Evolutionary conservation across 306 rosid genomes (phyloP).

Genomic region (Trifolium dubium): DNA sequence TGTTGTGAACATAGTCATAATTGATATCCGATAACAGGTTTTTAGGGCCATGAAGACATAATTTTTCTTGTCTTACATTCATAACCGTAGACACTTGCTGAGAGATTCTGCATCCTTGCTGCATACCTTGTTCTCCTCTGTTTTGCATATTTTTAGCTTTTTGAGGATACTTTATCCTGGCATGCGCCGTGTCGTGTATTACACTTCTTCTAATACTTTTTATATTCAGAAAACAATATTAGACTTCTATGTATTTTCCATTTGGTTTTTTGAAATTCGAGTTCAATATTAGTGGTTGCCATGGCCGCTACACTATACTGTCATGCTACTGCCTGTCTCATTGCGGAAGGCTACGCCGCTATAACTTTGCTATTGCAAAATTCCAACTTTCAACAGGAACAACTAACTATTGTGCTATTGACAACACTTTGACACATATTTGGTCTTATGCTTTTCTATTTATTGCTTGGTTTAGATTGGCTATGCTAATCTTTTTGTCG

Average conservation of each 20-base stretch:
- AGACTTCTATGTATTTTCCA: not conserved
- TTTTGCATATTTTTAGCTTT: not conserved
- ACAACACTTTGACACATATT: not conserved
- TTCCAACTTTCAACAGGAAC: too few relatives aligned
- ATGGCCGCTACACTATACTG: not conserved
- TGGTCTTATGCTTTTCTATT: slow-evolving; percentile 3
- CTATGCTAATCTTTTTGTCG: slow-evolving; percentile 4
- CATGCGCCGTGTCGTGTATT: not conserved
- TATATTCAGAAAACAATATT: not conserved
- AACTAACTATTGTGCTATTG: not conserved
- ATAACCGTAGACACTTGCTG: not conserved
- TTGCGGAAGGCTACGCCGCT: not conserved
- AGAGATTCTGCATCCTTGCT: slow-evolving; percentile 5
- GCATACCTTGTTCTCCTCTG: not conserved
- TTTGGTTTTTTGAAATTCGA: slow-evolving; percentile 6
- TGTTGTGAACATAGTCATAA: not conserved
- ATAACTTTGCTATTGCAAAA: not conserved
- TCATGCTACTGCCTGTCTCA: not conserved
- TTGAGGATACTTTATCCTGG: not conserved
- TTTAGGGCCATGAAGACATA: slow-evolving; percentile 3
- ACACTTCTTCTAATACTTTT: not conserved
- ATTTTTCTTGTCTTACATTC: not conserved
- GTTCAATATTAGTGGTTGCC: not conserved
- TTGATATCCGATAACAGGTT: slow-evolving; percentile 1
- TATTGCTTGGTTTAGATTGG: slow-evolving; percentile 3